A percentile compares a stretch with the other conserved stretches of the same genome.
Evolutionary conservation across 345 rosid species (phyloP).

Genomic region (Populus deltoides): DNA sequence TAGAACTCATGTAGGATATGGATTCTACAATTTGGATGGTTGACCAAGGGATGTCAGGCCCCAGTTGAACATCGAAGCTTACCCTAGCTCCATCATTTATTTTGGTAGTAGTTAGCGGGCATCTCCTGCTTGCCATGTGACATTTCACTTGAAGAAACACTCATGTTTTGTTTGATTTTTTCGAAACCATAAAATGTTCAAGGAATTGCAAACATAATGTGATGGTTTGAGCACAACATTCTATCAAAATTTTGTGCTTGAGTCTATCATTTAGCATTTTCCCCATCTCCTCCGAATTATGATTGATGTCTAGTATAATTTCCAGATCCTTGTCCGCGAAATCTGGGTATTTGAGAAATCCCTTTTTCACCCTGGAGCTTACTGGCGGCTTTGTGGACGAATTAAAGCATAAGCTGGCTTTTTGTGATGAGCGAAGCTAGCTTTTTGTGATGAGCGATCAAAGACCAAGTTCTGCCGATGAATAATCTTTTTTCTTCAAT

Average conservation of each 20-base stretch:
- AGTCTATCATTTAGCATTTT: background rate
- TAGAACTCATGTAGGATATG: too few relatives aligned
- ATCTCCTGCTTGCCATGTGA: background rate
- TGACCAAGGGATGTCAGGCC: too few relatives aligned
- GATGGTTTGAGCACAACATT: background rate
- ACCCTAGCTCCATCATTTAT: background rate
- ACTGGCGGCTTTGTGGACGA: constrained; percentile 91
- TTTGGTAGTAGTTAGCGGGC: background rate
- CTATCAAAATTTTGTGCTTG: background rate
- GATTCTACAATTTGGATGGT: too few relatives aligned
- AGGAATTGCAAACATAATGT: too few relatives aligned
- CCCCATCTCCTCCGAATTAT: background rate
- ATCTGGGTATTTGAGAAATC: constrained; percentile 98
- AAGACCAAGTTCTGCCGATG: background rate
- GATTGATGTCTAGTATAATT: constrained; percentile 11
- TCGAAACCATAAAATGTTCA: background rate
- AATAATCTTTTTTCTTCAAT: constrained; percentile 10
- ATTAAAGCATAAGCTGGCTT: constrained; percentile 37
- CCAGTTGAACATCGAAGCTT: too few relatives aligned
- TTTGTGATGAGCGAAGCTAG: background rate
- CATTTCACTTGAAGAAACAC: background rate
- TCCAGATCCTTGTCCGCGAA: constrained; percentile 79
- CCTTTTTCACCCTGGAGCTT: constrained; percentile 74
- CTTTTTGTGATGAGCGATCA: background rate
- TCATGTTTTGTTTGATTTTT: background rate